Base-by-base conservation (phyloP, 805 yeast species). In the Saccharomycopsis javanensis region DNA sequence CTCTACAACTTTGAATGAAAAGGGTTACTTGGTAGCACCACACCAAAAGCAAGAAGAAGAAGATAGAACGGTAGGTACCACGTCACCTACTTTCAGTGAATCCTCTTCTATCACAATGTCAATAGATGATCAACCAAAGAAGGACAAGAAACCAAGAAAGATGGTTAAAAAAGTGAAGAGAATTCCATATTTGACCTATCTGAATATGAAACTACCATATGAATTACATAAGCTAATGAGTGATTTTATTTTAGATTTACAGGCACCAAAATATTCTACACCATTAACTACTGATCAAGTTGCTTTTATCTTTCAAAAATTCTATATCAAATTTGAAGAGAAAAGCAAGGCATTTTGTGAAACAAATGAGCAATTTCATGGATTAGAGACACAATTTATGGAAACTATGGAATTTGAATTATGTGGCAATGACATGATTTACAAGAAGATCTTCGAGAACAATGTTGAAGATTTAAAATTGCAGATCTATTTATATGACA, bases 201-300 rank as follows among this genome's bases (percentile, higher is more conserved):
- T 42, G 48, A 23, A 20, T 3, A 16, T 59, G 23, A 30, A 38
- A n/a, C 53, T 59, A 33, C 61, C 61, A 23, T 20, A 50, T 6
- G 53, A 50, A 42, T 20, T 59, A 4, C 15, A 4, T 11, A 34
- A 11, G 18, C 16, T 53, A 35, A 54, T 54, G 15, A 54, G 51
- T 20, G 57, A 33, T 20, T 60, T 60, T 30, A 35, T 60, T 33
- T 27, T 45, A n/a, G 61, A 59, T 31, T 54, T 60, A 11, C 61
- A 55, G 20, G 60, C 58, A 20, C 63, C 63, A 11, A 60, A 60
- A 50, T 60, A 60, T 27, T 20, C 61, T 6, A 45, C 51, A n/a
- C 63, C 63, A 16, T 50, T 60, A 7, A 30, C 57, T 10, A 60
- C 61, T 11, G 59, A 60, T 42, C 60, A 58, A 28, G 61, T 60